phyloP scores from a whole-genome alignment of 31 red algal genomes.

The Odonthalia washingtoniensis region DNA sequence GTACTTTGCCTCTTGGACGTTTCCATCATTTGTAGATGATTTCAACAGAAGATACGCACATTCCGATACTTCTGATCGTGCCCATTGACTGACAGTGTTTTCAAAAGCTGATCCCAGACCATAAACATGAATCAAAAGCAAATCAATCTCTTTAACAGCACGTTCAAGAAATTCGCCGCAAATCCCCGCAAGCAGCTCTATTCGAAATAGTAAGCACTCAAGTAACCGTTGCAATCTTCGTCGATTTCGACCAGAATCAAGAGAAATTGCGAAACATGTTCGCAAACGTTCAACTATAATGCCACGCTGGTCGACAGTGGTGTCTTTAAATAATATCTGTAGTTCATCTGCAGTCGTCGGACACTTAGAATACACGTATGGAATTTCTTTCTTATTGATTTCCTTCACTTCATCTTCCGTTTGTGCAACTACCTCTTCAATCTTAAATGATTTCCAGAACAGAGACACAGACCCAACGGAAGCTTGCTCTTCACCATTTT shows the following conservation, averaged over 20 bases:
- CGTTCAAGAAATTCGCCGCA: background rate
- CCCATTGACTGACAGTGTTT: slow-evolving; percentile 48
- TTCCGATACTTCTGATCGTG: slow-evolving; percentile 11
- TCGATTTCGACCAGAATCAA: slow-evolving; percentile 54
- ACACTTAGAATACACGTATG: slow-evolving; percentile 56
- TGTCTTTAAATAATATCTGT: slow-evolving; percentile 51
- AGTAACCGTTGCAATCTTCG: slow-evolving; percentile 44
- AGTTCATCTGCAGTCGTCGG: slow-evolving; percentile 36
- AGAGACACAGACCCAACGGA: background rate
- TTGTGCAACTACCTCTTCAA: slow-evolving; percentile 6
- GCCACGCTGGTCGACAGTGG: slow-evolving; percentile 43
- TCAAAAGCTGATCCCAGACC: slow-evolving; percentile 34
- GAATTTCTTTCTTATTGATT: slow-evolving; percentile 43
- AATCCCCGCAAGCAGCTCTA: slow-evolving; percentile 27
- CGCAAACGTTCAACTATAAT: slow-evolving; percentile 56
- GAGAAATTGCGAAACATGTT: slow-evolving; percentile 69
- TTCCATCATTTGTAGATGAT: too few species aligned
- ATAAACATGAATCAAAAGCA: slow-evolving; percentile 61
- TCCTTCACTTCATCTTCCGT: slow-evolving; percentile 1
- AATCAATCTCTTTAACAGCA: slow-evolving; percentile 67
- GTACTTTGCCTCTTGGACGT: too few species aligned
- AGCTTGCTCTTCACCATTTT: background rate
- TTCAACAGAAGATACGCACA: background rate
- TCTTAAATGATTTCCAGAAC: background rate
- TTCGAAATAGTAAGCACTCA: slow-evolving; percentile 26